Base-by-base conservation (phyloP, 495 filamentous ascomycete genomes). In the Massariosphaeria phaeospora region DNA sequence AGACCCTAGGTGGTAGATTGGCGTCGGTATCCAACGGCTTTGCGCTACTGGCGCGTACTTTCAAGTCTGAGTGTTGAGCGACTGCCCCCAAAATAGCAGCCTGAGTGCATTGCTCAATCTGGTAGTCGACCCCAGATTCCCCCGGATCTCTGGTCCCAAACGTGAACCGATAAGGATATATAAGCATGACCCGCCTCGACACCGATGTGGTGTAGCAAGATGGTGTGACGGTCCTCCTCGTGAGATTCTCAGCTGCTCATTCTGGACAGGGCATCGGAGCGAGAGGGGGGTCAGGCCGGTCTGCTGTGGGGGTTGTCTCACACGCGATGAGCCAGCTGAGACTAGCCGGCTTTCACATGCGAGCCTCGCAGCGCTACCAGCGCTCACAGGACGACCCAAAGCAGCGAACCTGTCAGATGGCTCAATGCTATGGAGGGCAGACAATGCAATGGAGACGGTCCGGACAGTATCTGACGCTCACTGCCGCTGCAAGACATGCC, bases 161-260 rank as follows among this genome's bases (percentile, higher is more conserved):
- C 50, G 39, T 45, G 31, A 29, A 57, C 36, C 41, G 58, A 61
- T 61, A 61, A 46, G 38, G 30, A 27, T 1, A 12, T 20, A 24
- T 29, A 26, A 51, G 18, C 52, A 57, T 62, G 44, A 53, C 55
- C 55, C 46, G 24, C 61, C 36, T 29, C 11, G 20, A 36, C 20
- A 30, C 18, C 27, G n/a, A n/a, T n/a, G n/a, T n/a, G n/a, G n/a
- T n/a, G n/a, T n/a, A n/a, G n/a, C 26, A 33, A 57, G 55, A 63
- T 63, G 61, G 61, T 63, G 61, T 55, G 61, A 59, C 51, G 50
- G 36, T 30, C 45, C 46, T 55, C 55, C 60, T 59, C 55, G 61
- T 63, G 61, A 63, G 50, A 29, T n/a, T 34, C 54, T 63, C 61
- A 63, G 61, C 45, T 63, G 61, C 61, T 55, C 48, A 21, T 42